Base-by-base conservation (phyloP, 2,329 filamentous ascomycete species). In the Ophiocordyceps camponoti-rufipedis region DNA sequence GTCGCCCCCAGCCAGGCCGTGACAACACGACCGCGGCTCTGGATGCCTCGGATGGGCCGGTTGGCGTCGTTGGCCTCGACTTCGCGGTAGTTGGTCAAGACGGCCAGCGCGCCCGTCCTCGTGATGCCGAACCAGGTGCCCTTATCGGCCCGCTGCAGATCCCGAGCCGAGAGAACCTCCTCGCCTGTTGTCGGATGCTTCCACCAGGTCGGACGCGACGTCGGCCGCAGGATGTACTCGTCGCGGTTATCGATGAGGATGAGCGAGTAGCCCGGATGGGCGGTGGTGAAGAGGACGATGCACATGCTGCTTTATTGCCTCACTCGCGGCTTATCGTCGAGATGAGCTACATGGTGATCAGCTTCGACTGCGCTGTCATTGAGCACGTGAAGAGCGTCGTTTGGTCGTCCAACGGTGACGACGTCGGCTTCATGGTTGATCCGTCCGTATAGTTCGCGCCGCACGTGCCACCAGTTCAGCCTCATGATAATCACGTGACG, bases 241-340 rank as follows among this genome's bases (percentile, higher is more conserved):
- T 89, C 84, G 53, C 84, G 75, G 60, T 89, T 89, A 63, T 87
- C 77, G 57, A 87, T 68, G 48, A 85, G 64, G 53, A 89, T 82
- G 48, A 88, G 69, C 28, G 80, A 72, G 62, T 88, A 88, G 52
- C 73, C 68, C 10, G 84, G 83, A 57, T 88, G 83, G 42, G 80
- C 72, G 16, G 82, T 88, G 28, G 82, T 85, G 48, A 85, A 66
- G 42, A 88, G 67, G 43, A 78, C 79, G 63, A 88, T 87, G 58
- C 84, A 88, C 83, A 88, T 88, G 6, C 3, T 16, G 12, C 2
- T 31, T 31, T 31, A 9, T 31, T 9, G 9, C 12, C 4, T 23
- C 23, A 23, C 23, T 23, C 23, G 23, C 23, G 23, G 23, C 23
- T 23, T 23, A 23, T 23, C 23, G 23, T 23, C 23, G 23, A 23